phyloP scores from a whole-genome alignment of 495 filamentous ascomycete species.

The Lindgomyces ingoldianus region DNA sequence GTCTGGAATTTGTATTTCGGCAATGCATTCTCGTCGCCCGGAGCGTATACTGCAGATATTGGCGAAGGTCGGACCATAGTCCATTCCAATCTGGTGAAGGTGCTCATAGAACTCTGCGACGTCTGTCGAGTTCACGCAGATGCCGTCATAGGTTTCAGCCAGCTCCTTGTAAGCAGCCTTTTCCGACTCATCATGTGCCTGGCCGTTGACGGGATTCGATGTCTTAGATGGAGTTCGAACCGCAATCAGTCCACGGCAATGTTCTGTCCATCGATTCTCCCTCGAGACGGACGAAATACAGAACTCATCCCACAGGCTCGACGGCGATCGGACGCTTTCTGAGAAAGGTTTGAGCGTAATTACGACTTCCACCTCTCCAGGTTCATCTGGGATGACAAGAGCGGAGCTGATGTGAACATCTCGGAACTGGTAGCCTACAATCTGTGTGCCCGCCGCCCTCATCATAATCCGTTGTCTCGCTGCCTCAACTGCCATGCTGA shows the following conservation, averaged over 20 bases:
- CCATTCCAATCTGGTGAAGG: background rate
- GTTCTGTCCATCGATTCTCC: background rate
- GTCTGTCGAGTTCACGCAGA: background rate
- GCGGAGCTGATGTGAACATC: background rate
- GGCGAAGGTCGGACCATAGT: background rate
- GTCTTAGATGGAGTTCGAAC: background rate
- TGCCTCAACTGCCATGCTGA: conserved; percentile 4
- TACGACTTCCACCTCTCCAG: background rate
- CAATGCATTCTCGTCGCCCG: background rate
- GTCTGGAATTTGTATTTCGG: background rate
- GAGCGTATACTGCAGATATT: background rate
- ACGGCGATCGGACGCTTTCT: background rate
- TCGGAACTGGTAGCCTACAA: background rate
- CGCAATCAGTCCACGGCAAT: conserved; percentile 3
- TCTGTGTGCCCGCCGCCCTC: background rate
- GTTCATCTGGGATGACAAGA: background rate
- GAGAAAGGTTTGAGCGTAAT: background rate
- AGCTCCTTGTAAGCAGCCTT: background rate
- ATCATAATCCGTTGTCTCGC: background rate
- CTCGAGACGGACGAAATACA: background rate
- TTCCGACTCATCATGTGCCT: background rate
- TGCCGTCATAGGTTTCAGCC: background rate
- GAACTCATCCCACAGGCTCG: background rate
- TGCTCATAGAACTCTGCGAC: background rate
- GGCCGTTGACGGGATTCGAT: background rate